These are phyloP conservation scores for Lactarius hengduanensis DNA, from an alignment of 768 basidiomycete species.

Conservation along the genomic window DNA sequence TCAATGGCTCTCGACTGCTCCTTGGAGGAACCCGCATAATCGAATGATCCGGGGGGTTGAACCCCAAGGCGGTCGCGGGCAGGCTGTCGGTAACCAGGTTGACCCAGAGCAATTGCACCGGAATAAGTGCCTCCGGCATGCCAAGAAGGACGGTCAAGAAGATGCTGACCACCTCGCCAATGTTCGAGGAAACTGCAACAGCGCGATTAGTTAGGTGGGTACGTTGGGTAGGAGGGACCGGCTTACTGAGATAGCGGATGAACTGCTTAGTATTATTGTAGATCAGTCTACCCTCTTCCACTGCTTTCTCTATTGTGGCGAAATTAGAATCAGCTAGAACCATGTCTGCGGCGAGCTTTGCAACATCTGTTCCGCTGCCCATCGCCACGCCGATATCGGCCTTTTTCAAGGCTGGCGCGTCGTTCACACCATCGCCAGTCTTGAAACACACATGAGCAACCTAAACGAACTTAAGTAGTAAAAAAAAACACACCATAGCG, in stretches of 20 bases:
- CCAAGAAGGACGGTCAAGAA: slow-evolving; percentile 96
- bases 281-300: slow-evolving; percentile 96
- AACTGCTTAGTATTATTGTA: slow-evolving; percentile 99
- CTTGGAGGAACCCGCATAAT: slow-evolving; percentile 97
- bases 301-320: slow-evolving; percentile 92
- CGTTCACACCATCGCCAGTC: slow-evolving; percentile 98
- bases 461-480: slow-evolving; percentile 10
- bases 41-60: slow-evolving; percentile 94
- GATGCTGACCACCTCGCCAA: slow-evolving; percentile 95
- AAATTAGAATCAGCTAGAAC: slow-evolving; percentile 97
- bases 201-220: slow-evolving; percentile 19
- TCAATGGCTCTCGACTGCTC: slow-evolving; percentile 84
- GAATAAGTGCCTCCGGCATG: slow-evolving; percentile 99
- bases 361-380: slow-evolving; percentile 98
- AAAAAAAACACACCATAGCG: slow-evolving; percentile 68
- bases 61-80: slow-evolving; percentile 95
- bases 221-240: slow-evolving; percentile 7
- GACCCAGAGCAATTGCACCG: slow-evolving; percentile 97
- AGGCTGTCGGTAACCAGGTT: slow-evolving; percentile 97
- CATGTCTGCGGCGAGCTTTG: slow-evolving; percentile 98
- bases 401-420: slow-evolving; percentile 94
- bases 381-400: slow-evolving; percentile 99
- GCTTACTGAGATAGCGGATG: slow-evolving; percentile 94
- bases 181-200: slow-evolving; percentile 82
- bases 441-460: slow-evolving; percentile 35